These are phyloP conservation scores for Cyberlindnera euphorbiiphila DNA, from an alignment of 805 yeast genomes.

Conservation along the genomic window DNA sequence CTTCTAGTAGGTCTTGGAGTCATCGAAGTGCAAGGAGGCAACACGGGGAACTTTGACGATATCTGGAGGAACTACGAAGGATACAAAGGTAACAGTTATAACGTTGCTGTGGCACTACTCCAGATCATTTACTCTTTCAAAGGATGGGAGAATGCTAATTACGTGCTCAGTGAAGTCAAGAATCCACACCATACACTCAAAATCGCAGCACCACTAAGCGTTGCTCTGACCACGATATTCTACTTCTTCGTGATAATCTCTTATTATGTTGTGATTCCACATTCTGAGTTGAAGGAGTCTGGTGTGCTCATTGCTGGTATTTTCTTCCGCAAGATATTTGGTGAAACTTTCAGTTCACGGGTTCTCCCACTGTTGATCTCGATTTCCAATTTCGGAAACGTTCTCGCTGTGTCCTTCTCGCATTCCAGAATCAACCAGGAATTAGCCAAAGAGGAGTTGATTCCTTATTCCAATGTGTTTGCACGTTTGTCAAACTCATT, in stretches of 20 bases:
- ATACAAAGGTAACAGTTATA: conserved; percentile 42
- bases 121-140: conserved; percentile 61
- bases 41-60: conserved; percentile 29
- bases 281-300: conserved; percentile 43
- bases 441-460: conserved; percentile 43
- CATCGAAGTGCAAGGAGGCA: conserved; percentile 22
- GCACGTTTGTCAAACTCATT: conserved; percentile 44
- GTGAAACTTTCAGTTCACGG: conserved; percentile 46
- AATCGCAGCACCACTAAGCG: conserved; percentile 60
- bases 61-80: conserved; percentile 38
- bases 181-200: conserved; percentile 54
- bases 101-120: conserved; percentile 51
- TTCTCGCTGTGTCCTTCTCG: conserved; percentile 60
- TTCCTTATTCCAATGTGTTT: conserved; percentile 49
- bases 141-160: conserved; percentile 70
- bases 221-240: conserved; percentile 45
- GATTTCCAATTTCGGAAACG: conserved; percentile 59
- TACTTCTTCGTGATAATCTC: conserved; percentile 57
- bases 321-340: conserved; percentile 55
- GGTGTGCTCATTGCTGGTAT: conserved; percentile 65
- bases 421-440: conserved; percentile 57
- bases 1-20: conserved; percentile 35
- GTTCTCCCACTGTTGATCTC: conserved; percentile 56
- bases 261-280: conserved; percentile 43
- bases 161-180: conserved; percentile 54